phyloP scores from a whole-genome alignment of 2,329 filamentous ascomycete species.

The Hypoxylon sp. region DNA sequence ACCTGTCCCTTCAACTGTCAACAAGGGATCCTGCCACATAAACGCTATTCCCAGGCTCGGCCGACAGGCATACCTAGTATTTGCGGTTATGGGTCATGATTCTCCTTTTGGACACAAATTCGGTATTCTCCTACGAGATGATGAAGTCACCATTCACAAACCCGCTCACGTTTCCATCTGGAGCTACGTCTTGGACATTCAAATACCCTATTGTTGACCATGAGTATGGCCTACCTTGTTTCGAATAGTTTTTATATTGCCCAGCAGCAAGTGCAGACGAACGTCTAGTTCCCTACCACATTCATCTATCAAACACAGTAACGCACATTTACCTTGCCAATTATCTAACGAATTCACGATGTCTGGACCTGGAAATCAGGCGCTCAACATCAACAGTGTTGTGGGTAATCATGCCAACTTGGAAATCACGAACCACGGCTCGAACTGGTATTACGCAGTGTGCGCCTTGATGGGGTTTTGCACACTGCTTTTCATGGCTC shows the following conservation, averaged over 20 bases:
- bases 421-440: constrained; percentile 65
- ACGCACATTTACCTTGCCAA: no score
- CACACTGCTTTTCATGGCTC: constrained; percentile 61
- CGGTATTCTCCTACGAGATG: constrained; percentile 18
- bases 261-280: no score
- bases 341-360: no score
- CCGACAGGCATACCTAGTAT: not conserved
- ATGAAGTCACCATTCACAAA: constrained; percentile 42
- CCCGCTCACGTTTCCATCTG: not conserved
- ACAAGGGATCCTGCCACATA: no score
- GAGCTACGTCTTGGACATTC: constrained; percentile 20
- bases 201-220: constrained; percentile 26
- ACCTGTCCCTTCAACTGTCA: not conserved
- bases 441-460: constrained; percentile 70
- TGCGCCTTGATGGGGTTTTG: constrained; percentile 65
- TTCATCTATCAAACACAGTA: no score
- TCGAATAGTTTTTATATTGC: no score
- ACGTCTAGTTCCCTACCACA: no score
- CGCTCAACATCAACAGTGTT: constrained; percentile 55
- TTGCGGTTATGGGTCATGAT: constrained; percentile 27
- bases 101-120: constrained; percentile 23
- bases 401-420: constrained; percentile 63
- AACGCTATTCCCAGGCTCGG: no score
- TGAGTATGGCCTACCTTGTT: no score
- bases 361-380: constrained; percentile 52